Evolutionary conservation across 495 filamentous ascomycete species (phyloP), one percentile per base, ranked within the genome.

Genomic region (Xylaria palmicola): DNA sequence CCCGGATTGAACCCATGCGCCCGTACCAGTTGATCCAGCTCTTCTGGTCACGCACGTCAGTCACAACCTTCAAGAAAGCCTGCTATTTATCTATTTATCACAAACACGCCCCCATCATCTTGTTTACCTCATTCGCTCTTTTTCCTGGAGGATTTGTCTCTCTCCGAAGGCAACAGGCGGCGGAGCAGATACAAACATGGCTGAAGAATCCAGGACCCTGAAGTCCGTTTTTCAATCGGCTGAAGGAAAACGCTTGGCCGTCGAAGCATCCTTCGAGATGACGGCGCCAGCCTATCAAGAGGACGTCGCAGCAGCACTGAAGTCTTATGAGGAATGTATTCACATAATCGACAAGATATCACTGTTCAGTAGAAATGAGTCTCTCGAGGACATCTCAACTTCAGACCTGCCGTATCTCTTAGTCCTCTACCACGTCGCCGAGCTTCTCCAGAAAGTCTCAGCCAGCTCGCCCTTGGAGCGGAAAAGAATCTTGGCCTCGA

Each of bases 291-390:
- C 73, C 27, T 94, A 90, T 76, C 83, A 86, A 65, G 79, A 86
- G 58, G 84, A 87, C 62, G 80, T 97, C 56, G 77, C 77, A 56
- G 72, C 82, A 34, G 83, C 89, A 15, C 84, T 96, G 51, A 67
- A 80, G 56, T 79, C 84, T 53, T 90, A 96, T 74, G 80, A 90
- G 63, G 81, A 90, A 71, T 92, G 89, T 72, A 80, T 88, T 36
- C 74, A 80, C 64, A 82, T 92, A 37, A 84, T 90, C 62, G 76
- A 84, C 60, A 78, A 84, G 43, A 75, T 93, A 52, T 88, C 90
- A 0, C 73, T 98, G 12, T 98, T 97, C 81, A 94, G 91, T 68
- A 82, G 87, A 7, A 98, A 98, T 72, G 94, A 98, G 71, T 81
- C 84, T 2, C 74, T 96, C 32, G 95, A 98, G 56, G 94, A 98